Percentiles rank a stretch among this genome's conserved stretches.
Conservation (phyloP, 208 protist species). For the Leptomonas pyrrhocoris region DNA sequence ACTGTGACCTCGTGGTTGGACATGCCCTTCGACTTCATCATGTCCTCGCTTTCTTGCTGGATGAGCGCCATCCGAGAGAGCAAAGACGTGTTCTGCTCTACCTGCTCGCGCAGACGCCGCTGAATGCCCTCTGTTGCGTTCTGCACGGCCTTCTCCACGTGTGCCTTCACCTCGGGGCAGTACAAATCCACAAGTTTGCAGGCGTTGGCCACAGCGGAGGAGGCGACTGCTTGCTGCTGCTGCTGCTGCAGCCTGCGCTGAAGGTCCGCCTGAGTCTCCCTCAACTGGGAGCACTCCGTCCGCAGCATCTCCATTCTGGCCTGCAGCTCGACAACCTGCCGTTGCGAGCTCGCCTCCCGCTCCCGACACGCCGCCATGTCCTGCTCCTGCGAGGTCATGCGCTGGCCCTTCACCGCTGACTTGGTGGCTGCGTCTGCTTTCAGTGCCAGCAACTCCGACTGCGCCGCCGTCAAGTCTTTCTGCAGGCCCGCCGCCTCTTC, state of each 20-base stretch:
- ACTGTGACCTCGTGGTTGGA: slow-evolving; percentile 26
- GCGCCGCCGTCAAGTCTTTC: slow-evolving; percentile 3
- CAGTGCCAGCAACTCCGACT: slow-evolving; percentile 25
- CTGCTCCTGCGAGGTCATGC: slow-evolving; percentile 28
- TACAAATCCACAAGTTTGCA: slow-evolving; percentile 21
- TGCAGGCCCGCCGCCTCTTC: slow-evolving; percentile 21
- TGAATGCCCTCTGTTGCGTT: slow-evolving; percentile 42
- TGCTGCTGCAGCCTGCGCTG: slow-evolving; percentile 6
- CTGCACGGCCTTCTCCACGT: slow-evolving; percentile 39
- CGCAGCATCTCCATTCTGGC: slow-evolving; percentile 10
- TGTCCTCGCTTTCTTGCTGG: slow-evolving; percentile 44
- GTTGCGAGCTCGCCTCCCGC: slow-evolving; percentile 28
- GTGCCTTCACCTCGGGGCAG: slow-evolving; percentile 38
- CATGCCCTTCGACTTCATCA: slow-evolving; percentile 34
- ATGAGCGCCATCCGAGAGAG: slow-evolving; percentile 51
- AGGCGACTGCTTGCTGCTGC: not conserved
- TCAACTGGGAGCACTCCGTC: slow-evolving; percentile 28
- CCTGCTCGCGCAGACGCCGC: slow-evolving; percentile 38
- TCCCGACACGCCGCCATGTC: slow-evolving; percentile 22
- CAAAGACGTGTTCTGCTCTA: slow-evolving; percentile 46
- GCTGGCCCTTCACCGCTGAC: slow-evolving; percentile 11
- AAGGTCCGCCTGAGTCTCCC: slow-evolving; percentile 3
- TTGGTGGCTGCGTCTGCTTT: slow-evolving; percentile 31
- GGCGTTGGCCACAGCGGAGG: not conserved
- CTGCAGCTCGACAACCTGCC: slow-evolving; percentile 21